Evolutionary conservation across 164 flowering plant species (phyloP), one percentile per base, ranked within the genome.

Genomic region (Nelumbo lutea): DNA sequence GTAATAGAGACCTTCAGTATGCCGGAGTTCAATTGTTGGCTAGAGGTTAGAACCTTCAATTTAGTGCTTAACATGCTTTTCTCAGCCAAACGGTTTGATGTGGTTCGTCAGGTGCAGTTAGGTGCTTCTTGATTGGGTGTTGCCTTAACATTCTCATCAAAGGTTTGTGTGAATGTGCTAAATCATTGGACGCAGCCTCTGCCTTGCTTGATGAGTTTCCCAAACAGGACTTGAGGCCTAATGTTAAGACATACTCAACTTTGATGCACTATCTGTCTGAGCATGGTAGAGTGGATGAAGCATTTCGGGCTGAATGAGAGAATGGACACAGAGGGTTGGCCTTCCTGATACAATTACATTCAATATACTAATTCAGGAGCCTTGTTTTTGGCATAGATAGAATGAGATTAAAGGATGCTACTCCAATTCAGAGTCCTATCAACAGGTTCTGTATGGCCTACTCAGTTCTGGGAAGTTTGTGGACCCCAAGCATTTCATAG

Each of bases 171-270:
- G 77, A 80, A 58, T 67, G 74, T 69, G 93, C 65, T 65, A 77
- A 68, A 72, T 27, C 0, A 27, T 86, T 91, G 65, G 90, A 84
- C 42, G 87, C 84, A 64, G 97, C 97, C 38, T 74, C 75, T 72
- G 40, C 80, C 4, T 78, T 94, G 88, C 85, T 94, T 56, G 85
- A 87, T 27, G 98, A 94, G 83, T 84, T 87, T 79, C 87, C 96
- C 48, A 78, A 86, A 67, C 92, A 86, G 67, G 78, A 74, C 6
- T 85, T 83, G 59, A 68, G 42, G 77, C 93, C 90, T 1, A 91
- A 84, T 76, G 85, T 72, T 55, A 82, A 70, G 76, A 93, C 93
- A 0, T 93, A 84, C 74, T 86, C 96, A 6, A 83, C 96, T 5
- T 60, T 94, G 43, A 88, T 94, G 94, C 84, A 87, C 62, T 81